Conservation (phyloP, 2,329 filamentous ascomycete genomes). For the Blastomyces emzantsi region DNA sequence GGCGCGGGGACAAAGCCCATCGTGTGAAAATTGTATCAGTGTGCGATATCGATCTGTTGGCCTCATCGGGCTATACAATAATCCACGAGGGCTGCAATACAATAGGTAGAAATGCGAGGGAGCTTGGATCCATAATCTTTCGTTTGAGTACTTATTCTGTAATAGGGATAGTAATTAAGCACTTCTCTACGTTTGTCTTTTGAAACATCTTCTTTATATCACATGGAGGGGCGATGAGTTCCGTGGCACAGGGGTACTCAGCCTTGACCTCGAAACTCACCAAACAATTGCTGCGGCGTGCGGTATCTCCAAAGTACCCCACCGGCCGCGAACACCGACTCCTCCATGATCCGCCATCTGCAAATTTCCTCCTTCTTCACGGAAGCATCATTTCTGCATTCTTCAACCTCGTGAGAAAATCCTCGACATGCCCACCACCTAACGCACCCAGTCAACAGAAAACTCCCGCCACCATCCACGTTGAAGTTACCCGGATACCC, state of each 20-base stretch:
- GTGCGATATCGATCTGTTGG: no score
- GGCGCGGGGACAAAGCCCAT: not conserved
- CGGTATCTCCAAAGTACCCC: not conserved
- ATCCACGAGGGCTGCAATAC: no score
- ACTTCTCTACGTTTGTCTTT: no score
- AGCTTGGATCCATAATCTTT: no score
- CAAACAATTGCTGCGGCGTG: not conserved
- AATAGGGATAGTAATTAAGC: no score
- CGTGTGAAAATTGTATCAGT: no score
- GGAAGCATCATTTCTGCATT: not conserved
- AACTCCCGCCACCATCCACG: not conserved
- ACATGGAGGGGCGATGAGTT: not conserved
- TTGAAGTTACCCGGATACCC: not conserved
- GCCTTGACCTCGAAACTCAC: not conserved
- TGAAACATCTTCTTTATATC: not conserved
- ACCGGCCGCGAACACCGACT: not conserved
- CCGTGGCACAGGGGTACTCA: not conserved
- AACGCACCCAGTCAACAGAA: not conserved
- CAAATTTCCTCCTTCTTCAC: not conserved
- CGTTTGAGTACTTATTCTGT: no score
- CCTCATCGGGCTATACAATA: no score
- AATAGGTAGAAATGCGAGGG: no score
- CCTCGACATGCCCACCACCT: not conserved
- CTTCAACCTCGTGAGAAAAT: not conserved
- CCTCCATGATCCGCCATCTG: not conserved